Base-by-base conservation (phyloP, 2,329 filamentous ascomycete genomes). In the Clarireedia monteithiana region DNA sequence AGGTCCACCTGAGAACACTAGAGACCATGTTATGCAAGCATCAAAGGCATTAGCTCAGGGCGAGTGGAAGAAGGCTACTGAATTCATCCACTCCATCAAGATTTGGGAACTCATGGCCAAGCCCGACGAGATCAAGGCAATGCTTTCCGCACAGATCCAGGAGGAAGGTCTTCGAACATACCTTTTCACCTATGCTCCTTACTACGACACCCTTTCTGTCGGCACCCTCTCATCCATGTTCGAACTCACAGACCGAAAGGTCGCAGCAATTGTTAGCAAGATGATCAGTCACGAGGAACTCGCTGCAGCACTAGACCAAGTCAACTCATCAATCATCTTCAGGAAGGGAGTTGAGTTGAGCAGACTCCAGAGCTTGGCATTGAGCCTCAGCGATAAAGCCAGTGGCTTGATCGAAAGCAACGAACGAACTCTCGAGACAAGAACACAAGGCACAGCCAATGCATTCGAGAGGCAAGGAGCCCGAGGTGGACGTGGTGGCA, bases 241-340 rank as follows among this genome's bases (percentile, higher is more conserved):
- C 73, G 94, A 99, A 75, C 85, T 99, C 24, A 82, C 91, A 56
- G 78, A 86, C 65, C 83, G 86, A 75, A 97, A 97, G 81, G 91
- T 96, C 51, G 80, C 88, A n/a, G 91, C 94, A 38, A 85, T 99
- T 55, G 85, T 99, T 68, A 95, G 90, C 81, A 95, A 95, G 79
- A 99, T 99, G 94, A 97, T 99, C 73, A 95, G 91, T 68, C 94
- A 99, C 77, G 94, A 99, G 75, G 94, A 99, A 74, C 85, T 99
- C 50, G 89, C 89, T 9, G 94, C 94, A 45, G 95, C 94, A 39
- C 84, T 99, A 27, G 95, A 99, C 77, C 94, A 99, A 76, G 92
- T 99, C 75, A 96, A 95, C 68, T 86, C 88, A 64, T 95, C 90
- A 51, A 90, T 99, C 74, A 94, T 97, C 76, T 99, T 99, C 89